These are phyloP conservation scores for Coprinellus aureogranulatus DNA, from an alignment of 768 basidiomycete genomes.

Conservation along the genomic window DNA sequence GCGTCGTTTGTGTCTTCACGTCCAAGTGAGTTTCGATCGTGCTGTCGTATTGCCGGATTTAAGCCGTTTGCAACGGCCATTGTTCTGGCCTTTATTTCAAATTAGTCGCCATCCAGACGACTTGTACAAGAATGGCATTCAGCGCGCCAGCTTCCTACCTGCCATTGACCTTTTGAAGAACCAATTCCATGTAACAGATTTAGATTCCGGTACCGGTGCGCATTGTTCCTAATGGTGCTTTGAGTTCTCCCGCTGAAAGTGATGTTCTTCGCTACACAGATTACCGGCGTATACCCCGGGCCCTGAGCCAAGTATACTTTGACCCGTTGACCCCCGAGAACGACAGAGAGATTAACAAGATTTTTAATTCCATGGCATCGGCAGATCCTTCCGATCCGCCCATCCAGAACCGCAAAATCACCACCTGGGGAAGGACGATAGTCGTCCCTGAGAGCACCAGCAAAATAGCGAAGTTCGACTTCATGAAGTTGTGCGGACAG, in stretches of 20 bases:
- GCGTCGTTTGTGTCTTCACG: conserved; percentile 93
- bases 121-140: conserved; percentile 98
- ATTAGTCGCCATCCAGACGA: conserved; percentile 93
- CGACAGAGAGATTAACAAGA: conserved; percentile 68
- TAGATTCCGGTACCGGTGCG: conserved; percentile 92
- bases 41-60: neutral
- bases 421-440: conserved; percentile 89
- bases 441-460: conserved; percentile 76
- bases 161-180: conserved; percentile 91
- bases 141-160: conserved; percentile 90
- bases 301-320: conserved; percentile 92
- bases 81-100: neutral
- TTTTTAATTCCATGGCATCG: conserved; percentile 73
- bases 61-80: neutral
- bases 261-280: conserved; percentile 52
- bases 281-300: conserved; percentile 90
- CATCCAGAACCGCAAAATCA: conserved; percentile 59
- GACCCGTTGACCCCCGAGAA: conserved; percentile 71
- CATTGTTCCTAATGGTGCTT: neutral
- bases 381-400: conserved; percentile 54
- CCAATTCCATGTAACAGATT: conserved; percentile 82
- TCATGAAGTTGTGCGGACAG: conserved; percentile 81
- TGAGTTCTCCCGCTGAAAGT: neutral
- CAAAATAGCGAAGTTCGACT: conserved; percentile 81
- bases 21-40: conserved; percentile 71